Evolutionary conservation across 2,329 filamentous ascomycete genomes (phyloP), one percentile per base, ranked within the genome.

Genomic region (Lecanicillium sp.): DNA sequence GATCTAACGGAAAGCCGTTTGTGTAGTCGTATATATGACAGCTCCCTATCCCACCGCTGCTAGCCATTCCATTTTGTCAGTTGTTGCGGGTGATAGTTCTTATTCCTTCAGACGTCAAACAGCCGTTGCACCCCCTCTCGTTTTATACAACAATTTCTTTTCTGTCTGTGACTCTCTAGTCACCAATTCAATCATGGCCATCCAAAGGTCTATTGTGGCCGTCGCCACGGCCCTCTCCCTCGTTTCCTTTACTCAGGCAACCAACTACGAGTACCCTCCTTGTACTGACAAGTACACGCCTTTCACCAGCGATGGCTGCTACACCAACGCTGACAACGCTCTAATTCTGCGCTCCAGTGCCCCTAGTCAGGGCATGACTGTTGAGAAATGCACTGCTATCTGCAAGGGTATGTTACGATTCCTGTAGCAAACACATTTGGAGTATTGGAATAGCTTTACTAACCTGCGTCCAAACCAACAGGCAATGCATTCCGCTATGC

Each of bases 401-500:
- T 73, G 70, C 61, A 72, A 72, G 53, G 67, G 65, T 63, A 42
- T 25, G n/a, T n/a, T n/a, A n/a, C 55, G 45, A 25, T 27, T n/a
- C 7, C n/a, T 16, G 5, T 30, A n/a, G n/a, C n/a, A n/a, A n/a
- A n/a, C n/a, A n/a, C n/a, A n/a, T n/a, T n/a, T n/a, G n/a, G n/a
- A n/a, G n/a, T n/a, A n/a, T n/a, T n/a, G n/a, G 15, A 13, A 9
- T 20, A 25, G 15, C 30, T 15, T 29, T 31, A n/a, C 6, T 16
- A 16, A 27, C 14, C n/a, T 32, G 28, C 16, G 17, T 11, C 19
- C 33, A 20, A 20, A 16, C 7, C n/a, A 27, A 11, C 30, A 65
- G 62, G 65, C 41, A 69, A 72, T 45, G 62, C 65, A 31, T 73
- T 65, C 53, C 60, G 67, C 35, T 69, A 72, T 44, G 67, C 70